These are phyloP conservation scores for Tephrocybe rancida DNA, from an alignment of 768 basidiomycete species.

Conservation along the genomic window DNA sequence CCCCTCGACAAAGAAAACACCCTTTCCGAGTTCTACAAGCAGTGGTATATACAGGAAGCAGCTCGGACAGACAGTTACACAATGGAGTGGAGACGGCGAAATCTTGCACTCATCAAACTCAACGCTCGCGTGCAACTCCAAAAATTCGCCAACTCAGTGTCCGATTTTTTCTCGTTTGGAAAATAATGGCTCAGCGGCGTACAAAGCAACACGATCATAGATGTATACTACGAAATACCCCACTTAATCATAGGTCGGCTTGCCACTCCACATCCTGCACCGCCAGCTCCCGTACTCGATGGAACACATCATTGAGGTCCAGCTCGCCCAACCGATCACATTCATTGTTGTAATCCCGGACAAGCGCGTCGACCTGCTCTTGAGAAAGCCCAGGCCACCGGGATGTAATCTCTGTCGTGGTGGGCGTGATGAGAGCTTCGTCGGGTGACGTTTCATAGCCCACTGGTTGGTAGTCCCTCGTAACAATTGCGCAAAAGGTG, in stretches of 20 bases:
- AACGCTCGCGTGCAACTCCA: conserved; percentile 58
- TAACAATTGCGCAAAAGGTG: conserved; percentile 55
- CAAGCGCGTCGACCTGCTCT: conserved; percentile 63
- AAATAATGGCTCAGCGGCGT: conserved; percentile 5
- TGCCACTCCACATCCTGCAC: conserved; percentile 47
- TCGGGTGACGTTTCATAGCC: conserved; percentile 59
- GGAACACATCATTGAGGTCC: conserved; percentile 62
- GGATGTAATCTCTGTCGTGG: conserved; percentile 59
- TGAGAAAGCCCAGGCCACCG: conserved; percentile 75
- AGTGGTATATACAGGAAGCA: conserved; percentile 76
- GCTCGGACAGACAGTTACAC: conserved; percentile 61
- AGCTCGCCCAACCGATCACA: conserved; percentile 58
- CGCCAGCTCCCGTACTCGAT: conserved; percentile 65
- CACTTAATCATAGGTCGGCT: conserved; percentile 20
- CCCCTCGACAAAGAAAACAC: conserved; percentile 64
- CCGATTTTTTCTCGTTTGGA: conserved; percentile 23
- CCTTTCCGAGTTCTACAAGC: conserved; percentile 70
- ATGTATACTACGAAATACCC: conserved; percentile 1
- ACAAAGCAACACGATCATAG: no score
- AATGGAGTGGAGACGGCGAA: conserved; percentile 66
- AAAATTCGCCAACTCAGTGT: conserved; percentile 37
- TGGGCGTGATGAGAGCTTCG: conserved; percentile 61
- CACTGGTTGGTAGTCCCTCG: conserved; percentile 40
- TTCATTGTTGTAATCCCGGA: conserved; percentile 64
- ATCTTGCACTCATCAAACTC: conserved; percentile 55